Evolutionary conservation across 2,329 filamentous ascomycete genomes (phyloP).

Genomic region (Clathrospora elynae): DNA sequence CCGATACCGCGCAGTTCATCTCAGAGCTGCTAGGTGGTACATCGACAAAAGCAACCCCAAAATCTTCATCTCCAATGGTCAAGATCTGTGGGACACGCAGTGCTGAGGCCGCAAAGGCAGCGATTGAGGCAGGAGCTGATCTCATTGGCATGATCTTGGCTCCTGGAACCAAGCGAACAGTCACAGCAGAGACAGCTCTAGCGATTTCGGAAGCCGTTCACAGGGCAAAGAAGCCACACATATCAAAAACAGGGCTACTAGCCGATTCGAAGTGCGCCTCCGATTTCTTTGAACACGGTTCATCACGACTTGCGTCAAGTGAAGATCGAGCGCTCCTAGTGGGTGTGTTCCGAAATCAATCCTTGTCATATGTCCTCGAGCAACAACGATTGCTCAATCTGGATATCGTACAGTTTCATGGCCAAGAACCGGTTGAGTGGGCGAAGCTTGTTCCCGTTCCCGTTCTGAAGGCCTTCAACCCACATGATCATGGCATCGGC

Average conservation of each 20-base stretch:
- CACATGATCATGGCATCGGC: conserved; percentile 72
- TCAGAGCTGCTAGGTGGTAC: conserved; percentile 73
- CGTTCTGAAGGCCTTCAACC: conserved; percentile 84
- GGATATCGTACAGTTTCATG: conserved; percentile 92
- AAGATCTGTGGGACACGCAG: conserved; percentile 95
- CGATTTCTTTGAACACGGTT: conserved; percentile 73
- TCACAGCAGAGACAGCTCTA: conserved; percentile 76
- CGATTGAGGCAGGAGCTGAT: conserved; percentile 86
- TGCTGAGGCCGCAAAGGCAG: conserved; percentile 76
- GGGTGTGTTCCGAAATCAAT: conserved; percentile 92
- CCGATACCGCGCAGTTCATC: conserved; percentile 82
- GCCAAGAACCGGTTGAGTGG: conserved; percentile 91
- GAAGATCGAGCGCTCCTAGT: conserved; percentile 75
- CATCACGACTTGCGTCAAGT: conserved; percentile 53
- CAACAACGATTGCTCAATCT: conserved; percentile 77
- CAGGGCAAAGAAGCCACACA: conserved; percentile 49
- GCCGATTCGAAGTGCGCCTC: conserved; percentile 49
- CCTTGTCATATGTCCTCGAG: conserved; percentile 78
- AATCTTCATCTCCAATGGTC: conserved; percentile 62
- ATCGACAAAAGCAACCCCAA: conserved; percentile 18
- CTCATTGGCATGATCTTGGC: conserved; percentile 92
- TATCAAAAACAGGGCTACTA: conserved; percentile 28
- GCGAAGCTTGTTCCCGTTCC: conserved; percentile 86
- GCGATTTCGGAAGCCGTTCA: conserved; percentile 82
- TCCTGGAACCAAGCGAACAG: conserved; percentile 76